Base-by-base conservation (phyloP, 1,284 basidiomycete species). In the Schizophyllum commune region DNA sequence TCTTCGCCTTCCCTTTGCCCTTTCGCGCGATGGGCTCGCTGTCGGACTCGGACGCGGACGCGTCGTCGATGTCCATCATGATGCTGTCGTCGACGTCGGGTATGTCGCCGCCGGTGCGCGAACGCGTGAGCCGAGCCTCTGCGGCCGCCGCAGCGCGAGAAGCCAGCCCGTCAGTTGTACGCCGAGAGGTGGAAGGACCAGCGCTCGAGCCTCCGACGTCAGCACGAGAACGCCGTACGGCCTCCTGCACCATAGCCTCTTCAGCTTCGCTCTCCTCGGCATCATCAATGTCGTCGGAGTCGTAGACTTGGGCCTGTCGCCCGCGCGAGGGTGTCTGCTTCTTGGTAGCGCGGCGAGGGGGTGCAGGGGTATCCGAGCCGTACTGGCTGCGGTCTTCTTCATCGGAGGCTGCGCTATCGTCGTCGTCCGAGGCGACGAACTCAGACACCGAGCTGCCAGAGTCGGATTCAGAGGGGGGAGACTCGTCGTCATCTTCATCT, bases 361-460 rank as follows among this genome's bases (percentile, higher is more conserved):
- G 39, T 2, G 39, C 39, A 9, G 39, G 39, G 39, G 39, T 47
- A 47, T 47, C 39, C 3, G 39, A 47, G 39, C 39, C 62, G 17
- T 59, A 60, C 54, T 61, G 20, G 19, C 53, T 55, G 5, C 27
- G 60, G 32, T 62, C 62, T 21, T 67, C 68, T 34, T 68, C 65
- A 58, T 66, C 60, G 32, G 62, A 65, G 55, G 59, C 20, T 47
- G 70, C 67, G 53, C 61, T 63, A 47, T 70, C 69, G n/a, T 79
- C 77, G 27, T 72, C 70, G 33, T 78, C 74, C 54, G 76, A 78
- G 9, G 63, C 71, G 27, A 81, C 74, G 62, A 84, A 86, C 60
- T 86, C 84, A 52, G 86, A 87, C 19, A 77, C 84, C 68, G 82
- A 83, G 59, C 75, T 79, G 54, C 79, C 80, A 9, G 79, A 83